A percentile compares a stretch with the other conserved stretches of the same genome.
phyloP scores from a whole-genome alignment of 2,329 filamentous ascomycete genomes.

The Penicillium corylophilum region DNA sequence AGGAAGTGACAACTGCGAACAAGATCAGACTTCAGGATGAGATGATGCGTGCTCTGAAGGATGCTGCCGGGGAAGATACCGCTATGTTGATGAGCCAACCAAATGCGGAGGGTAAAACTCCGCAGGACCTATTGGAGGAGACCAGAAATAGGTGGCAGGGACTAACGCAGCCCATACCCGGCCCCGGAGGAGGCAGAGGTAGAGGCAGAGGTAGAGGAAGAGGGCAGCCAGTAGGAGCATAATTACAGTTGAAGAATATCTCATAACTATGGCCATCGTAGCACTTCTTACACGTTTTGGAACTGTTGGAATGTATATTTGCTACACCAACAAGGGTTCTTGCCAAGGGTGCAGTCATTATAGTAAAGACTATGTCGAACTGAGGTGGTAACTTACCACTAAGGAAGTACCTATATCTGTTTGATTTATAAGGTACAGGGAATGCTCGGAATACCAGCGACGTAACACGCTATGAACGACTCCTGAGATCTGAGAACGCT shows the following conservation, averaged over 20 bases:
- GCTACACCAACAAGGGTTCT: too few species aligned
- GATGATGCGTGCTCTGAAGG: constrained; percentile 9
- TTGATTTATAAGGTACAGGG: too few species aligned
- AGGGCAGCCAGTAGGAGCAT: constrained; percentile 3
- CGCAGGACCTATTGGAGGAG: constrained; percentile 7
- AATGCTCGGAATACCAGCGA: too few species aligned
- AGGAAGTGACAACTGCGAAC: neutral
- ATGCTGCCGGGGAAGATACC: neutral
- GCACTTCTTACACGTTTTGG: too few species aligned
- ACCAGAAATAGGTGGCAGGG: constrained; percentile 2
- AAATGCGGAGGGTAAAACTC: constrained; percentile 24
- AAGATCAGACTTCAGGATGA: constrained; percentile 19
- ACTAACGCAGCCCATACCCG: neutral
- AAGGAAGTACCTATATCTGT: too few species aligned
- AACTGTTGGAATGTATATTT: too few species aligned
- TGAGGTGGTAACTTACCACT: too few species aligned
- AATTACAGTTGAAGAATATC: neutral
- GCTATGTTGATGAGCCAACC: constrained; percentile 21
- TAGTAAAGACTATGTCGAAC: too few species aligned
- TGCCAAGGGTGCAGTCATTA: too few species aligned
- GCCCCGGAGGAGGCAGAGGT: neutral
- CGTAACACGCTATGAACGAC: too few species aligned
- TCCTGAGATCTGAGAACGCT: too few species aligned
- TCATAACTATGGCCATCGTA: constrained; percentile 8
- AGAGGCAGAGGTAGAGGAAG: too few species aligned